Percentiles rank a stretch among this genome's conserved stretches.
These are phyloP conservation scores for Lasiosphaeria hispida DNA, from an alignment of 495 filamentous ascomycete genomes.

Conservation along the genomic window DNA sequence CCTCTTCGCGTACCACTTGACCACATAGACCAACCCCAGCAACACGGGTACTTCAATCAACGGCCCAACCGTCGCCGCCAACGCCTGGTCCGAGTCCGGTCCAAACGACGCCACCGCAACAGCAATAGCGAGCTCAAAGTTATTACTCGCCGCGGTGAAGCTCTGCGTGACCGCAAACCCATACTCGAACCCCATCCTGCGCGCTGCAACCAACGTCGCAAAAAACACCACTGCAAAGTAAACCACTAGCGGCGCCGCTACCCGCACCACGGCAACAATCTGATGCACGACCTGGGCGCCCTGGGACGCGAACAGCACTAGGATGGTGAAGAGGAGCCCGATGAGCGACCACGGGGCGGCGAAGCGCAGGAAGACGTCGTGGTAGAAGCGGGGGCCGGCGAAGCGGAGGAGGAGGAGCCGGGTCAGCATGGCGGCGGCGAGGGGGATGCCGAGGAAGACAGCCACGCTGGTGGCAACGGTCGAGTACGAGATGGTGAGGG, in stretches of 20 bases:
- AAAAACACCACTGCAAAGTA: slow-evolving; percentile 79
- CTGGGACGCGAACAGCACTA: slow-evolving; percentile 82
- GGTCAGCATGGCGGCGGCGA: slow-evolving; percentile 75
- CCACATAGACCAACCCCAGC: slow-evolving; percentile 75
- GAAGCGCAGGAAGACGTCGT: slow-evolving; percentile 66
- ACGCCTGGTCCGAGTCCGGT: slow-evolving; percentile 73
- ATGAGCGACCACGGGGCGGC: slow-evolving; percentile 73
- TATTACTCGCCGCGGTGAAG: slow-evolving; percentile 93
- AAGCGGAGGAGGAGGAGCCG: slow-evolving; percentile 60
- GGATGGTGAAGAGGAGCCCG: slow-evolving; percentile 80
- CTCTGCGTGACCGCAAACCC: slow-evolving; percentile 72
- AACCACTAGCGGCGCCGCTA: slow-evolving; percentile 74
- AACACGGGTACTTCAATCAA: slow-evolving; percentile 90
- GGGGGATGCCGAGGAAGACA: slow-evolving; percentile 81
- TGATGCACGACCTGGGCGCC: slow-evolving; percentile 77
- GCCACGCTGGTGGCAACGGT: slow-evolving; percentile 76
- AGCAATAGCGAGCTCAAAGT: slow-evolving; percentile 92
- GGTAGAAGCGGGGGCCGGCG: slow-evolving; percentile 59
- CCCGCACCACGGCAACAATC: slow-evolving; percentile 76
- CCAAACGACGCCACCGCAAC: slow-evolving; percentile 86
- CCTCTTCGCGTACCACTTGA: slow-evolving; percentile 56
- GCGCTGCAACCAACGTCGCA: slow-evolving; percentile 56
- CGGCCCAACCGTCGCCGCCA: slow-evolving; percentile 88
- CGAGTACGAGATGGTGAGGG: slow-evolving; percentile 60
- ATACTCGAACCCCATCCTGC: slow-evolving; percentile 71